Conservation (phyloP, 2,329 filamentous ascomycete species). For the Sporothrix curviconia region DNA sequence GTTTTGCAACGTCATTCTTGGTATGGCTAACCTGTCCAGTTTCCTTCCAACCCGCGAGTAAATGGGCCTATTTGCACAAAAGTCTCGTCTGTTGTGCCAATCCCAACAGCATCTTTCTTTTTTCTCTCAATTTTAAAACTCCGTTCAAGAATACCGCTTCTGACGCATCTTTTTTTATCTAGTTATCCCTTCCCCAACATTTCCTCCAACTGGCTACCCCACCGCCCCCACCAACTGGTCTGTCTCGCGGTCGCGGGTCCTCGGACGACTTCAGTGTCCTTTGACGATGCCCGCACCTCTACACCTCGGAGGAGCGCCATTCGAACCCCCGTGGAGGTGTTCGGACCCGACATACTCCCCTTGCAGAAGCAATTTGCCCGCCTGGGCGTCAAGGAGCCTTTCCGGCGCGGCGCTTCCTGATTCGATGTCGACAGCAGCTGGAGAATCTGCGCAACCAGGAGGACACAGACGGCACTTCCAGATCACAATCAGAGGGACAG, state of each 20-base stretch:
- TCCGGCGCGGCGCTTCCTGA: slow-evolving; percentile 67
- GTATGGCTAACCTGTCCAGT: neutral
- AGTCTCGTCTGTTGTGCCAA: no score
- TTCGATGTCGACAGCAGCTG: slow-evolving; percentile 78
- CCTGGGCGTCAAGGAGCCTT: slow-evolving; percentile 46
- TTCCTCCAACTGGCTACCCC: neutral
- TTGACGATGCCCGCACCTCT: slow-evolving; percentile 53
- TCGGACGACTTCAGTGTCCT: slow-evolving; percentile 44
- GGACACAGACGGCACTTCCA: slow-evolving; percentile 88
- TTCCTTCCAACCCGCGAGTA: neutral
- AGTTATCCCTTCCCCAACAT: no score
- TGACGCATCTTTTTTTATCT: no score
- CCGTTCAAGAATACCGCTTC: no score
- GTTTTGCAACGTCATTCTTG: slow-evolving; percentile 2
- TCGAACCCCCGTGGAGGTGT: slow-evolving; percentile 39
- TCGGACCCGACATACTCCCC: slow-evolving; percentile 51
- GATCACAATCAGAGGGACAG: slow-evolving; percentile 95
- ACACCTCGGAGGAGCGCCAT: slow-evolving; percentile 49
- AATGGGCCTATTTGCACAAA: neutral
- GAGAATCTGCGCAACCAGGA: slow-evolving; percentile 74
- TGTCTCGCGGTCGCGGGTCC: slow-evolving; percentile 27
- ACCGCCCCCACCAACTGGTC: neutral
- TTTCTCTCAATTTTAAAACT: neutral
- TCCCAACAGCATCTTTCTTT: no score
- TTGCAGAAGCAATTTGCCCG: slow-evolving; percentile 48